These are phyloP conservation scores for Stenogyne calaminthoides DNA, from an alignment of 305 asterid genomes.

Conservation along the genomic window DNA sequence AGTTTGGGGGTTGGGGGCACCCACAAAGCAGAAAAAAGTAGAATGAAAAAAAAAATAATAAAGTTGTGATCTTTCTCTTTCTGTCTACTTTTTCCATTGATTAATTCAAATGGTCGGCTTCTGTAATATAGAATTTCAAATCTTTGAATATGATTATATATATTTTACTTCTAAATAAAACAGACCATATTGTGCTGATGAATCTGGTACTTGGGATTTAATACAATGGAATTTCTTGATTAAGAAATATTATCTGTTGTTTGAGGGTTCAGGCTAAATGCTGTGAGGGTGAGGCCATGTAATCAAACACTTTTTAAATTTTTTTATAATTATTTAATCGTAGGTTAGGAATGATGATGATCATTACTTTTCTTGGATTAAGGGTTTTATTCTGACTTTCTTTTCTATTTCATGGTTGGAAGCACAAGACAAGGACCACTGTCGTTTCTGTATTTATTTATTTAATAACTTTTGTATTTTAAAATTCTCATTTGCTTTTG, in stretches of 20 bases:
- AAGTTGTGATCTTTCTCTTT: constrained; percentile 42
- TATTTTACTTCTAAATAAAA: neutral
- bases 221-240: constrained; percentile 21
- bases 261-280: constrained; percentile 29
- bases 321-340: constrained; percentile 23
- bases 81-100: constrained; percentile 35
- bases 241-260: constrained; percentile 22
- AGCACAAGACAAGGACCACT: constrained; percentile 49
- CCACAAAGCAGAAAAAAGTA: constrained; percentile 40
- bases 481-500: neutral
- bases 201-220: constrained; percentile 25
- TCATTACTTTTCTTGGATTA: constrained; percentile 47
- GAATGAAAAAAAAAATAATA: constrained; percentile 35
- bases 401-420: constrained; percentile 32
- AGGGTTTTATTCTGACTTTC: constrained; percentile 31
- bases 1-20: constrained; percentile 1
- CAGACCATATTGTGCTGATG: constrained; percentile 9
- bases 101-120: constrained; percentile 30
- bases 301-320: constrained; percentile 4
- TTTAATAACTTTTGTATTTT: constrained; percentile 14
- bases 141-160: constrained; percentile 15
- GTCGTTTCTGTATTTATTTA: constrained; percentile 18
- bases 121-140: constrained; percentile 22
- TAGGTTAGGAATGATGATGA: constrained; percentile 43
- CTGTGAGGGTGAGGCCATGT: constrained; percentile 30